These are phyloP conservation scores for Spiraea crenata DNA, from an alignment of 331 rosid species.

Conservation along the genomic window DNA sequence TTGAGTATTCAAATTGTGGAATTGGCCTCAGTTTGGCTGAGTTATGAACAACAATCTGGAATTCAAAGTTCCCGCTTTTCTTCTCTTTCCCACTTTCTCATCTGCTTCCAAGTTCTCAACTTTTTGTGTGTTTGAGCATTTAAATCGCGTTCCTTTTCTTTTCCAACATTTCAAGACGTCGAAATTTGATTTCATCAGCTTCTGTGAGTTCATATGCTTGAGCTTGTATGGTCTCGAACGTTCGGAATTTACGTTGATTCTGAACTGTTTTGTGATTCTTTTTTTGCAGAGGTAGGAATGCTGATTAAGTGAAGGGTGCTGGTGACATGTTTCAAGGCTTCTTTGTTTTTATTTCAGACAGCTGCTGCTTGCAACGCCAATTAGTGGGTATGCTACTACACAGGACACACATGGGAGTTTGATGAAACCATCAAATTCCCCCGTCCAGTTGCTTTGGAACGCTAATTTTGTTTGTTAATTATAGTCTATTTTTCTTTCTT, in stretches of 20 bases:
- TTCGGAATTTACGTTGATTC: neutral
- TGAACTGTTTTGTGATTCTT: slow-evolving; percentile 15
- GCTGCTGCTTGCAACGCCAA: slow-evolving; percentile 25
- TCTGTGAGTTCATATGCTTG: neutral
- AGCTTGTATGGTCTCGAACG: neutral
- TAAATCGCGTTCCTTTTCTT: neutral
- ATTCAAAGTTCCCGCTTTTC: slow-evolving; percentile 1
- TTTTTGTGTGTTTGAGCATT: too few species aligned
- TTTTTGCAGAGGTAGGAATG: slow-evolving; percentile 46
- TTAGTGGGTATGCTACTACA: slow-evolving; percentile 18
- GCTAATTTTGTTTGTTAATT: slow-evolving; percentile 37
- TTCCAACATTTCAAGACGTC: neutral
- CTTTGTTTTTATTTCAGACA: slow-evolving; percentile 13
- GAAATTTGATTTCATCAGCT: slow-evolving; percentile 1
- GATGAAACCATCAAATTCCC: slow-evolving; percentile 21
- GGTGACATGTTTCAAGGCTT: slow-evolving; percentile 18
- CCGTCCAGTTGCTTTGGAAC: slow-evolving; percentile 34
- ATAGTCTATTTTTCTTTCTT: slow-evolving; percentile 40
- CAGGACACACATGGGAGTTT: slow-evolving; percentile 21
- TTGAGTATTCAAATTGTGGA: neutral
- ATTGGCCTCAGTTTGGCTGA: neutral
- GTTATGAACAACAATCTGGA: neutral
- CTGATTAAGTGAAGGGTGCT: slow-evolving; percentile 17
- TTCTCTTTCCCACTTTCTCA: neutral
- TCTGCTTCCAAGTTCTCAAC: slow-evolving; percentile 1